Percentiles rank a stretch among this genome's conserved stretches.
Conservation (phyloP, 169 alveolate species). For the Eimeria maxima region DNA sequence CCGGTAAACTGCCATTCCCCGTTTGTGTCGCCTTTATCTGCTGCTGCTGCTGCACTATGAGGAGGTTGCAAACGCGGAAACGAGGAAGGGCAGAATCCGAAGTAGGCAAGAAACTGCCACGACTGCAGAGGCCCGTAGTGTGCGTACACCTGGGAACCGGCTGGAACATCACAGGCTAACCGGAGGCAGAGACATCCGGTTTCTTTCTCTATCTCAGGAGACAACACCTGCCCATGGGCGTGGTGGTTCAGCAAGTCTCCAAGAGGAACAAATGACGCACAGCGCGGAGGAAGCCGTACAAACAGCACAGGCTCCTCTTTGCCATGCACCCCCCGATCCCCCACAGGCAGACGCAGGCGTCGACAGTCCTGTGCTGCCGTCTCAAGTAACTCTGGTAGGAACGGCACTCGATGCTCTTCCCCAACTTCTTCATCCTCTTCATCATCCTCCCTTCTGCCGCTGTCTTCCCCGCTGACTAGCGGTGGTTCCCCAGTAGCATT, state of each 20-base stretch:
- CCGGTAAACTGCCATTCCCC: slow-evolving; percentile 17
- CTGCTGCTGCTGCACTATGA: neutral
- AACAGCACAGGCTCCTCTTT: neutral
- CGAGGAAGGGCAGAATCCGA: slow-evolving; percentile 57
- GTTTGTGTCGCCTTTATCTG: neutral
- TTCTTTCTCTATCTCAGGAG: slow-evolving; percentile 55
- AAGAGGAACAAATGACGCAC: slow-evolving; percentile 65
- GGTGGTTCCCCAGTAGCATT: neutral
- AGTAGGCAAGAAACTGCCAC: slow-evolving; percentile 75
- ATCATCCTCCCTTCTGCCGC: no score
- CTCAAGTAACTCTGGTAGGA: slow-evolving; percentile 16
- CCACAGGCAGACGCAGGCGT: neutral
- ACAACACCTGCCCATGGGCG: slow-evolving; percentile 63
- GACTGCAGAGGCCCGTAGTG: slow-evolving; percentile 80
- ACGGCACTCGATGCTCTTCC: slow-evolving; percentile 25
- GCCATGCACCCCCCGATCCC: neutral
- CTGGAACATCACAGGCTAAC: slow-evolving; percentile 57
- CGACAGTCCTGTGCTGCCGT: slow-evolving; percentile 11
- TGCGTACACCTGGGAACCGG: slow-evolving; percentile 64
- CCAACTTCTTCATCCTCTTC: neutral
- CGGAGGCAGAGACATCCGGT: slow-evolving; percentile 21
- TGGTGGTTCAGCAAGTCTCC: slow-evolving; percentile 81
- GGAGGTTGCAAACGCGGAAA: slow-evolving; percentile 54
- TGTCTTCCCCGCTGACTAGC: neutral
- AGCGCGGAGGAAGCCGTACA: slow-evolving; percentile 65